Conservation (phyloP, 768 basidiomycete species). For the Mycena belliarum region DNA sequence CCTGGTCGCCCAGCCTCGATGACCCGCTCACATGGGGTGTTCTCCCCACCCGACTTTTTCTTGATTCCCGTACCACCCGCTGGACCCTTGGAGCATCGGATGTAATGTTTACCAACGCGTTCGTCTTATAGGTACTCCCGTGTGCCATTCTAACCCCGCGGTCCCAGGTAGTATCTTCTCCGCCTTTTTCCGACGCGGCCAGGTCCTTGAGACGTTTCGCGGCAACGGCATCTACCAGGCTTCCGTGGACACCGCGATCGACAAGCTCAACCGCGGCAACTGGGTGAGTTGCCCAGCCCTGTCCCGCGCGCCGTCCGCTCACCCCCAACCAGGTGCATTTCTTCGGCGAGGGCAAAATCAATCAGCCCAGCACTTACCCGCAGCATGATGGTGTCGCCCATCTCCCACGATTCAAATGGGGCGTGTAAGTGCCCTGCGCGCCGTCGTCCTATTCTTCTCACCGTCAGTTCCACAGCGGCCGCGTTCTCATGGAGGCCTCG, state of each 20-base stretch:
- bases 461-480: slow-evolving; percentile 51
- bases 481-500: slow-evolving; percentile 67
- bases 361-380: slow-evolving; percentile 63
- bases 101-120: slow-evolving; percentile 94
- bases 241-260: slow-evolving; percentile 81
- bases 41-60: slow-evolving; percentile 65
- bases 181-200: slow-evolving; percentile 84
- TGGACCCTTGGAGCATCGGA: slow-evolving; percentile 95
- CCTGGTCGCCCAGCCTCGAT: slow-evolving; percentile 60
- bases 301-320: not conserved
- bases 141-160: slow-evolving; percentile 23
- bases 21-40: slow-evolving; percentile 89
- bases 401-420: slow-evolving; percentile 91
- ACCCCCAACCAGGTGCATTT: slow-evolving; percentile 71
- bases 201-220: slow-evolving; percentile 89
- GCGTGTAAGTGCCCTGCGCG: slow-evolving; percentile 80
- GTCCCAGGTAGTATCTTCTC: slow-evolving; percentile 78
- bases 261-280: slow-evolving; percentile 74
- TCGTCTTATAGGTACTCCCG: slow-evolving; percentile 28
- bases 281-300: slow-evolving; percentile 63
- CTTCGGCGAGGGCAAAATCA: slow-evolving; percentile 87
- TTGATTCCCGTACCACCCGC: slow-evolving; percentile 60
- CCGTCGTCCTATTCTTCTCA: slow-evolving; percentile 1
- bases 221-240: slow-evolving; percentile 89
- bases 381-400: slow-evolving; percentile 42